Evolutionary conservation across 1,284 basidiomycete species (phyloP), one percentile per base, ranked within the genome.

Genomic region (Ganoderma lingzhi): DNA sequence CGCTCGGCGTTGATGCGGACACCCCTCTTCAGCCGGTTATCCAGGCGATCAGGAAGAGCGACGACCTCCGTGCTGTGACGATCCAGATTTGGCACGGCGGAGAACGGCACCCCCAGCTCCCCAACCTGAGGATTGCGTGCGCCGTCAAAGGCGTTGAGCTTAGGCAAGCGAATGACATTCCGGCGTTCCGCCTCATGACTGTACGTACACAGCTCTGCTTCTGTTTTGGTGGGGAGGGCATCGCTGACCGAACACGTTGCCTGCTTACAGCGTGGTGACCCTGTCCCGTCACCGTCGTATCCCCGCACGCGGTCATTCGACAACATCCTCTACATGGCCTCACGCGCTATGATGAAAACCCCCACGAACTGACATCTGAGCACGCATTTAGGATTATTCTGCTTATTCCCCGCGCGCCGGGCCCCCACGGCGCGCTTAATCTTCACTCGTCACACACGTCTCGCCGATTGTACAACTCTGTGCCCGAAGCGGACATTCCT

Each of bases 1-100:
- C 88, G 37, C 80, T 92, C 51, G 86, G 89, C 23, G 77, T 92
- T 61, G 86, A 88, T 75, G 81, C 81, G 69, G 86, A 88, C 65
- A 88, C 87, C 0, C 78, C 82, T 32, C 77, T 92, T 45, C 84
- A 85, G 72, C 81, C 84, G 12, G 78, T 91, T 37, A 77, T 91
- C 44, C 69, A 73, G 62, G 73, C 73, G 32, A 76, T 79, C 73
- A 74, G 72, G 74, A 69, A 69, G 62, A 75, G 73, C 63, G 60
- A 67, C 10, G 71, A 71, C 42, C 65, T 80, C 28, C 63, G 70
- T 35, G 71, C 58, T 1, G 71, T 79, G 35, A 78, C 79, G 51
- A 65, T 79, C 69, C 77, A 78, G 53, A 55, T 79, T 39, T 78
- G 78, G 76, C 69, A 75, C 42, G 76, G 74, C 42, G 77, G 75